Base-by-base conservation (phyloP, 2,329 filamentous ascomycete genomes). In the Alternaria incomplexa region DNA sequence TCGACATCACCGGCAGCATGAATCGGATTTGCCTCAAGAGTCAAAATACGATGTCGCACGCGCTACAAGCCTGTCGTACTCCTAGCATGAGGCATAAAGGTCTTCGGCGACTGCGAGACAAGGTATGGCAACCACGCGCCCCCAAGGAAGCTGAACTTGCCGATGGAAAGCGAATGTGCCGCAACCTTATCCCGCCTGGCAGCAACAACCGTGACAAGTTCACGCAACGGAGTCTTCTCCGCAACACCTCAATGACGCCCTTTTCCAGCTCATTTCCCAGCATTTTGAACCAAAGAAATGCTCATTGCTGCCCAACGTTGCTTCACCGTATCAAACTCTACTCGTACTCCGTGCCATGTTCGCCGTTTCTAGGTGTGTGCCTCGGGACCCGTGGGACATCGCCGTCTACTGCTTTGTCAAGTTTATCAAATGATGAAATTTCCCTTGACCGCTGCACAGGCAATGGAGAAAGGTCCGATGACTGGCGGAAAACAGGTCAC, bases 161-260 rank as follows among this genome's bases (percentile, higher is more conserved):
- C 56, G 46, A 58, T 13, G 46, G 30, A 52, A 58, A 58, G 46
- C 56, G 55, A 57, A 40, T 9, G 30, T 36, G 55, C 45, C 45
- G 56, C 46, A 58, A 52, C 30, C 32, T 58, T 52, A 17, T 43
- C 32, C 22, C 53, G 13, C n/a, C 28, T 46, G 53, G 28, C 26
- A 25, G 51, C 36, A 30, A 13, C 45, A 32, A 36, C 53, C 53
- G 28, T 61, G 45, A 46, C 23, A 26, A 32, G 23, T 43, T 36
- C 25, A n/a, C 30, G 46, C 48, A 40, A 40, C 58, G 53, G 58
- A 57, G 58, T 13, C 36, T 26, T 45, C 53, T 51, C 58, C 53
- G 58, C 30, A 45, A 12, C 30, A 26, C 15, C 45, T 30, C 12
- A 36, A 22, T 32, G 28, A 44, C n/a, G 40, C 23, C 17, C 23